A percentile compares a stretch with the other conserved stretches of the same genome.
Conservation (phyloP, 2,329 filamentous ascomycete genomes). For the Achaetomium macrosporum region DNA sequence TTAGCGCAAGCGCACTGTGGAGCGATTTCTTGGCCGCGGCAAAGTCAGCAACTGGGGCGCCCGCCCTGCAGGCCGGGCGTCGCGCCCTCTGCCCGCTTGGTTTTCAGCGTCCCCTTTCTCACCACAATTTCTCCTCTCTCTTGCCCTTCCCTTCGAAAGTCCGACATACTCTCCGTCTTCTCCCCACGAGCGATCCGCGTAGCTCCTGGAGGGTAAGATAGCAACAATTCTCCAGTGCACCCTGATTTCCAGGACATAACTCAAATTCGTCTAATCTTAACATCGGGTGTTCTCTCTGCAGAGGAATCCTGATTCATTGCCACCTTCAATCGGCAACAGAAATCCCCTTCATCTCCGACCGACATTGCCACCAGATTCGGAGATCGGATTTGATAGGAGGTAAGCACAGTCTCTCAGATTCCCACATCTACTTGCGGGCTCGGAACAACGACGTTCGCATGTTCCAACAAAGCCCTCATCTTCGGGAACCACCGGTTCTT, state of each 20-base stretch:
- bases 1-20: conserved; percentile 13
- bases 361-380: background rate
- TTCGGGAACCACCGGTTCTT: conserved; percentile 1
- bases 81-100: conserved; percentile 2
- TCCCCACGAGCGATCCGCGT: conserved; percentile 14
- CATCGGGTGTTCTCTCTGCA: conserved; percentile 6
- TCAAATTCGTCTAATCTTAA: conserved; percentile 6
- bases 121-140: conserved; percentile 12
- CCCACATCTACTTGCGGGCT: background rate
- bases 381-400: conserved; percentile 4
- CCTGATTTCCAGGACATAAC: background rate
- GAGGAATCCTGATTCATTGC: conserved; percentile 10
- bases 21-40: conserved; percentile 10
- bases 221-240: background rate
- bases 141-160: conserved; percentile 11
- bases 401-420: background rate
- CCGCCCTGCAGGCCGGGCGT: conserved; percentile 2
- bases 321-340: conserved; percentile 12
- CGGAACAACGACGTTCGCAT: background rate
- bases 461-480: conserved; percentile 8
- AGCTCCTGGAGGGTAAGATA: conserved; percentile 17
- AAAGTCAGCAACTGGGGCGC: conserved; percentile 8
- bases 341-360: conserved; percentile 6
- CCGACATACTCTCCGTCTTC: conserved; percentile 7
- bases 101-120: conserved; percentile 4